A percentile compares a stretch with the other conserved stretches of the same genome.
Conservation (phyloP, 2,329 filamentous ascomycete genomes). For the Colletotrichum sublineola region DNA sequence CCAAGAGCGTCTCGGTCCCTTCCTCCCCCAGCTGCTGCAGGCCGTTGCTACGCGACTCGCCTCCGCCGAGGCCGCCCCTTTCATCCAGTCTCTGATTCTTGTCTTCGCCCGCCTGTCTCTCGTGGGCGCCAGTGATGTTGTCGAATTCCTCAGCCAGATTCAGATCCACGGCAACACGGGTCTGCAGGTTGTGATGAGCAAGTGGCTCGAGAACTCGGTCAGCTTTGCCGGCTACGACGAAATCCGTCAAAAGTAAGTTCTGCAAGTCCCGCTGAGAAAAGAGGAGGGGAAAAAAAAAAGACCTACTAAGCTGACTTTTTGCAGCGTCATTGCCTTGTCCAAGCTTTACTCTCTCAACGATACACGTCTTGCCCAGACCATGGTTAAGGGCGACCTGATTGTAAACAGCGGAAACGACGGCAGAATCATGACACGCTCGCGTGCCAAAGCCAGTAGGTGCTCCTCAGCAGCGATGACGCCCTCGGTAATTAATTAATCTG, state of each 20-base stretch:
- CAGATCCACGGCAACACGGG: conserved; percentile 84
- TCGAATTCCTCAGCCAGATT: conserved; percentile 90
- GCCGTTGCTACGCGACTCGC: conserved; percentile 89
- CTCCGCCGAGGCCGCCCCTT: conserved; percentile 84
- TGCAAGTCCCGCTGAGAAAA: neutral
- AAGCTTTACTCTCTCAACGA: conserved; percentile 93
- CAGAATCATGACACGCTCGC: conserved; percentile 93
- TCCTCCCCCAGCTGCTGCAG: conserved; percentile 86
- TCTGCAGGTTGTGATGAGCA: conserved; percentile 88
- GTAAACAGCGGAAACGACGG: conserved; percentile 75
- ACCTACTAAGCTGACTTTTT: neutral
- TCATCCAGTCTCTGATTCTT: conserved; percentile 95
- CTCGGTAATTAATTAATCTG: conserved; percentile 49
- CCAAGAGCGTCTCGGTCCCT: conserved; percentile 89
- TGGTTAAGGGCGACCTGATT: conserved; percentile 93
- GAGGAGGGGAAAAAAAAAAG: neutral
- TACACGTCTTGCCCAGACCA: conserved; percentile 79
- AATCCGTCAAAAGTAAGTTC: conserved; percentile 91
- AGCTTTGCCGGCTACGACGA: conserved; percentile 99
- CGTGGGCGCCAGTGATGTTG: conserved; percentile 86
- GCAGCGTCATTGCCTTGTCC: conserved; percentile 88
- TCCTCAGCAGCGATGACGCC: neutral
- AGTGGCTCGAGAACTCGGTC: conserved; percentile 97
- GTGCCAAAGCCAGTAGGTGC: conserved; percentile 80
- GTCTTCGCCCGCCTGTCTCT: conserved; percentile 94